These are phyloP conservation scores for Penstemon newberryi DNA, from an alignment of 257 asterid species.

Conservation along the genomic window DNA sequence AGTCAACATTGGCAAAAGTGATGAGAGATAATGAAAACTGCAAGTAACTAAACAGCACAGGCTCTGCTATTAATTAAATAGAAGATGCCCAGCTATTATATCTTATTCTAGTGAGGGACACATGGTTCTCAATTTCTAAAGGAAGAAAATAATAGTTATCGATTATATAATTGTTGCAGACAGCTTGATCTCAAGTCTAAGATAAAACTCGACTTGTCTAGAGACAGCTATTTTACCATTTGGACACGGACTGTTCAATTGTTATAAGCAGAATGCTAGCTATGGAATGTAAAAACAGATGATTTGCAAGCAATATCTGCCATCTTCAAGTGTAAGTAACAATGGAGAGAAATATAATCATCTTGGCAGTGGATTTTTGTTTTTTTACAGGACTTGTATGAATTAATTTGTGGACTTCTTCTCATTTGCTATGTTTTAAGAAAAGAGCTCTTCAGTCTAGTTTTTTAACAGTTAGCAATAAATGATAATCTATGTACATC, in stretches of 20 bases:
- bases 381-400: background rate
- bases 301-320: background rate
- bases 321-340: slow-evolving; percentile 6
- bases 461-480: background rate
- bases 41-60: no score
- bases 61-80: background rate
- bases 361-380: background rate
- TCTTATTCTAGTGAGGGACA: background rate
- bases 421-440: background rate
- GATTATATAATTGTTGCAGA: background rate
- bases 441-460: background rate
- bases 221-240: no score
- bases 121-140: slow-evolving; percentile 2
- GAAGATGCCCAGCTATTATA: slow-evolving; percentile 9
- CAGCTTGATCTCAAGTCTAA: background rate
- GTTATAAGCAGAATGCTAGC: slow-evolving; percentile 1
- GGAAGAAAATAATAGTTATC: no score
- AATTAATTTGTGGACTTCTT: background rate
- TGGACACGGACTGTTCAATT: background rate
- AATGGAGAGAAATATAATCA: background rate
- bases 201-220: background rate
- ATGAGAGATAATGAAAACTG: slow-evolving; percentile 11
- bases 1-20: slow-evolving; percentile 15
- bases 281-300: background rate
- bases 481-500: background rate